Evolutionary conservation across 1,139 yeast species (phyloP).

Genomic region (Debaryomycetaceae sp.): DNA sequence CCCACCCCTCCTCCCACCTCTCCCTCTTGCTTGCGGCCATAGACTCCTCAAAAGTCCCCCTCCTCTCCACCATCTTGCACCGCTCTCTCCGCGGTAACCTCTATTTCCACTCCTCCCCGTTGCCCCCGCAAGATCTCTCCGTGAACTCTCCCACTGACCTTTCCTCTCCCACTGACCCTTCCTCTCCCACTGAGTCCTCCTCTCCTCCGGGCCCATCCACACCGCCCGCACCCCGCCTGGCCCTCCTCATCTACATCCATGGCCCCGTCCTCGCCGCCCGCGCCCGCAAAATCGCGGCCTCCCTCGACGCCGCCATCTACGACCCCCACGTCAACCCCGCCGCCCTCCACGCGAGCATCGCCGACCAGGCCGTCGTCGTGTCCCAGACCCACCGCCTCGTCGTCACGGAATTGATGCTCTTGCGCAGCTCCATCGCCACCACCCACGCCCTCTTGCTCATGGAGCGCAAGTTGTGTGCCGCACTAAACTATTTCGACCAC

Average conservation of each 20-base stretch:
- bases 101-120: conserved; percentile 38
- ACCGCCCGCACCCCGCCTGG: too few species aligned
- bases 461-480: conserved; percentile 66
- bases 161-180: too few species aligned
- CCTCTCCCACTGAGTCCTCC: too few species aligned
- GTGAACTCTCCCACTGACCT: too few species aligned
- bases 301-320: conserved; percentile 72
- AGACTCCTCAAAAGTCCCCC: conserved; percentile 30
- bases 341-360: conserved; percentile 40
- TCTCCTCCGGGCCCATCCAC: too few species aligned
- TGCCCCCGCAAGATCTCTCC: conserved; percentile 18
- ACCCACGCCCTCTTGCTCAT: conserved; percentile 39
- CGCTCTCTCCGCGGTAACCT: conserved; percentile 45
- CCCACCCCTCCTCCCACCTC: conserved; percentile 33
- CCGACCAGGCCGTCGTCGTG: conserved; percentile 45
- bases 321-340: conserved; percentile 42
- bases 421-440: conserved; percentile 43
- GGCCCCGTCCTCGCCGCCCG: conserved; percentile 63
- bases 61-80: conserved; percentile 44
- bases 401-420: conserved; percentile 57
- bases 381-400: conserved; percentile 62
- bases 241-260: conserved; percentile 80
- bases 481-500: conserved; percentile 72
- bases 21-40: conserved; percentile 43
- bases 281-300: conserved; percentile 67